These are phyloP conservation scores for Pholiota conissans DNA, from an alignment of 768 basidiomycete species.

Conservation along the genomic window DNA sequence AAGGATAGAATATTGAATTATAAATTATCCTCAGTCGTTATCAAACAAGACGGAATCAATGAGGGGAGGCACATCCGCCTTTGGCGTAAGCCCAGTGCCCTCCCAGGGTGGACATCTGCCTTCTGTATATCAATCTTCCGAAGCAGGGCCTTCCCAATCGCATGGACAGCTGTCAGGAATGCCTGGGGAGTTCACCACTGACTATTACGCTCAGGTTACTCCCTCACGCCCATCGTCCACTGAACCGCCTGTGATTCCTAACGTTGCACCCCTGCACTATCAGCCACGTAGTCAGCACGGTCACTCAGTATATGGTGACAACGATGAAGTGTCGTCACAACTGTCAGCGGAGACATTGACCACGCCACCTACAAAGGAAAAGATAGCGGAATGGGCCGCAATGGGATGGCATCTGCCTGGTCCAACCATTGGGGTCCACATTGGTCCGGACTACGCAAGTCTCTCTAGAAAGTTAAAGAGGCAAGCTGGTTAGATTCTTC, in stretches of 20 bases:
- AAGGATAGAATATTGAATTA: constrained; percentile 6
- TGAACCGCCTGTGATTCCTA: constrained; percentile 5
- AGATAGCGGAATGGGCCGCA: too few species aligned
- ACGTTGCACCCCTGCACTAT: neutral
- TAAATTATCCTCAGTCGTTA: constrained; percentile 19
- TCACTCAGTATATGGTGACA: constrained; percentile 18
- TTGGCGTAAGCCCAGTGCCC: constrained; percentile 11
- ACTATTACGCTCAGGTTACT: constrained; percentile 2
- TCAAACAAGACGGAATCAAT: constrained; percentile 21
- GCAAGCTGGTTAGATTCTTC: too few species aligned
- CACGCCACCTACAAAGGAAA: constrained; percentile 26
- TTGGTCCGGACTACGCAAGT: too few species aligned
- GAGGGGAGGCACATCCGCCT: constrained; percentile 6
- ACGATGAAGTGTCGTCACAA: constrained; percentile 28
- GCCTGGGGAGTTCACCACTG: constrained; percentile 11
- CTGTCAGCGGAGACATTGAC: constrained; percentile 30
- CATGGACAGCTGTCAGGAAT: constrained; percentile 7
- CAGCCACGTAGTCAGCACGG: neutral
- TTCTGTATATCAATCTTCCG: neutral
- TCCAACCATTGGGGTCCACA: neutral
- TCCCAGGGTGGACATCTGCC: constrained; percentile 1
- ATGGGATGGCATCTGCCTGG: neutral
- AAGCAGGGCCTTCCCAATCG: neutral
- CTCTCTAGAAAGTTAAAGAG: too few species aligned
- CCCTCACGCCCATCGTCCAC: neutral